Evolutionary conservation across 2,329 filamentous ascomycete species (phyloP), one percentile per base, ranked within the genome.

Genomic region (Talaromyces sp.): DNA sequence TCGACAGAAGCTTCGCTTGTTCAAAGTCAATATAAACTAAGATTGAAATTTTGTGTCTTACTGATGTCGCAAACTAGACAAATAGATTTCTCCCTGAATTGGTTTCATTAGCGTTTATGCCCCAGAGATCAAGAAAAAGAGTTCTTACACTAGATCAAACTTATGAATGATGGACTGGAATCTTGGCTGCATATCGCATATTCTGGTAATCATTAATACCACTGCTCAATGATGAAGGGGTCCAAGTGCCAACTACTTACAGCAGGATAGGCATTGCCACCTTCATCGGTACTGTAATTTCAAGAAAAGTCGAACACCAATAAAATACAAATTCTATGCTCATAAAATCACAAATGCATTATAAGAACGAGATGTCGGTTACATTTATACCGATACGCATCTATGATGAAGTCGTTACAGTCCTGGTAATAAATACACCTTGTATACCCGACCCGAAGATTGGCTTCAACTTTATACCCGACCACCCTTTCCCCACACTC

Each of bases 171-270:
- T 17, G n/a, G 46, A 31, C n/a, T 51, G 56, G 6, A 17, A 57
- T n/a, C 41, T 51, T 21, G 43, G 46, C 27, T 57, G 55, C 43
- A 57, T 19, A 11, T 57, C 55, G 24, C 55, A 57, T 57, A 51
- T 26, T 14, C 43, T 51, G 8, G 3, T 5, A 14, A 10, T 35
- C 31, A 12, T 57, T 21, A 57, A 21, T 12, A 38, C 27, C 17
- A 12, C 10, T 10, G 11, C n/a, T 26, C 35, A 24, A 24, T 7
- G 17, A 10, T 10, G 19, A 19, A n/a, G 6, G 32, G 32, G 3
- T 3, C 6, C 5, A 2, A 31, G 3, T 5, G 4, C 11, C 21
- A 26, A 10, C 29, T 12, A 32, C 55, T 35, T 24, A 57, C 55
- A 57, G 21, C 26, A 57, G 26, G n/a, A 57, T 57, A 27, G 55